Evolutionary conservation across 139 green algal genomes (phyloP), one percentile per base, ranked within the genome.

Genomic region (Desmodesmus armatus): DNA sequence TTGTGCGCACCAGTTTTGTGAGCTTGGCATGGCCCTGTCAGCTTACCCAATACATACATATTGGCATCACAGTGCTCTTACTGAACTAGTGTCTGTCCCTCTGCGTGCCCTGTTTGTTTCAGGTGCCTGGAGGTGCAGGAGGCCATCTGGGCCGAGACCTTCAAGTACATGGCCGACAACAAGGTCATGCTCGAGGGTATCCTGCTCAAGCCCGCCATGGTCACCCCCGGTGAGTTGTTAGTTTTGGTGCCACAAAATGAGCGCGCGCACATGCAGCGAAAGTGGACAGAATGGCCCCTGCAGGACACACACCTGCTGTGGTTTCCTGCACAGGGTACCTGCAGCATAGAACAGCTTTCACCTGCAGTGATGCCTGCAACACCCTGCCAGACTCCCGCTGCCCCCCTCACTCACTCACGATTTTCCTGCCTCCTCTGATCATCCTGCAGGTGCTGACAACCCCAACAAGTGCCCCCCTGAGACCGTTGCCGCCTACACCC

Each of bases 191-290:
- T 99, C 83, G 97, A 99, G 95, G 97, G 97, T 79, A 99, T 99
- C 94, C 95, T 99, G 75, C 94, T 99, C 69, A 99, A 99, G 96
- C 97, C 97, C 73, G 95, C 93, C 94, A 99, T 99, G 97, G 97
- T 99, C 81, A 99, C 96, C 89, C 97, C 97, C 43, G 97, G 97
- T 82, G n/a, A n/a, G n/a, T n/a, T n/a, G n/a, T n/a, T n/a, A 31
- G 19, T 69, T 23, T 7, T 35, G 0, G 25, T 62, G 51, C 51
- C 51, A 62, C 51, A 62, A 62, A 27, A 19, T 3, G 19, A 62
- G 17, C 21, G 51, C 21, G 21, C 51, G 21, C 21, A 19, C 21
- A 19, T 2, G 1, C 1, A 62, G 51, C 21, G 1, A 27, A 19
- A 19, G 51, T 2, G 51, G 51, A 62, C 19, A 62, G 51, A n/a